These are phyloP conservation scores for Daldinia childiae DNA, from an alignment of 495 filamentous ascomycete genomes.

Conservation along the genomic window DNA sequence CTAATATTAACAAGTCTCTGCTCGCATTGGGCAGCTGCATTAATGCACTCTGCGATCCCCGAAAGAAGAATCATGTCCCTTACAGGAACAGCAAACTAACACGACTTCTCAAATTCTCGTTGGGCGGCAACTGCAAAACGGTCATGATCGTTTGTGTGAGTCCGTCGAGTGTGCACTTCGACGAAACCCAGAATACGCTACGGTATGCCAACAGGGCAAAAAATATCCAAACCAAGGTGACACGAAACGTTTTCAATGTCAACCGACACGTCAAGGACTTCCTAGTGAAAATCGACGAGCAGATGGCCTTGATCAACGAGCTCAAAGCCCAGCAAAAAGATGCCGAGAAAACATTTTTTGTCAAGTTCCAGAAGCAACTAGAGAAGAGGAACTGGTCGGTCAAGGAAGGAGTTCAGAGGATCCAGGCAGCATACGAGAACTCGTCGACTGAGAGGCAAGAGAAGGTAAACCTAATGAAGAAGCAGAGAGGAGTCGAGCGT, in stretches of 20 bases:
- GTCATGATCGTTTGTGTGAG: constrained; percentile 99
- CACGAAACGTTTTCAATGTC: constrained; percentile 97
- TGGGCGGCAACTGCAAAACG: constrained; percentile 97
- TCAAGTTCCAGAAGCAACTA: constrained; percentile 86
- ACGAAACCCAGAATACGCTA: constrained; percentile 98
- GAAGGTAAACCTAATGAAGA: constrained; percentile 80
- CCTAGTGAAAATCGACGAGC: constrained; percentile 93
- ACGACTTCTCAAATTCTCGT: constrained; percentile 92
- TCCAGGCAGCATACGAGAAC: constrained; percentile 86
- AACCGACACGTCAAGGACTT: constrained; percentile 99
- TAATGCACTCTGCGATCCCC: constrained; percentile 95
- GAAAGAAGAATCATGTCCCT: constrained; percentile 92
- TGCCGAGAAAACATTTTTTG: constrained; percentile 83
- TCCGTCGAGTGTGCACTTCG: constrained; percentile 95
- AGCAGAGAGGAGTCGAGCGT: constrained; percentile 81
- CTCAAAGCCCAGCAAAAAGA: constrained; percentile 92
- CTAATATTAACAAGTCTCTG: constrained; percentile 99
- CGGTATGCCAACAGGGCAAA: constrained; percentile 98
- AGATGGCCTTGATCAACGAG: constrained; percentile 92
- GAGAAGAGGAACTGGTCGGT: constrained; percentile 82
- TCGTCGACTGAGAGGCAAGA: constrained; percentile 81
- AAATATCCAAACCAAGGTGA: constrained; percentile 99
- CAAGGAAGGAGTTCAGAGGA: constrained; percentile 81
- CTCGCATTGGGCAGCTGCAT: constrained; percentile 97
- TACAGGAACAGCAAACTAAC: constrained; percentile 99